These are phyloP conservation scores for Puccinia coronata DNA, from an alignment of 1,284 basidiomycete genomes.

Conservation along the genomic window DNA sequence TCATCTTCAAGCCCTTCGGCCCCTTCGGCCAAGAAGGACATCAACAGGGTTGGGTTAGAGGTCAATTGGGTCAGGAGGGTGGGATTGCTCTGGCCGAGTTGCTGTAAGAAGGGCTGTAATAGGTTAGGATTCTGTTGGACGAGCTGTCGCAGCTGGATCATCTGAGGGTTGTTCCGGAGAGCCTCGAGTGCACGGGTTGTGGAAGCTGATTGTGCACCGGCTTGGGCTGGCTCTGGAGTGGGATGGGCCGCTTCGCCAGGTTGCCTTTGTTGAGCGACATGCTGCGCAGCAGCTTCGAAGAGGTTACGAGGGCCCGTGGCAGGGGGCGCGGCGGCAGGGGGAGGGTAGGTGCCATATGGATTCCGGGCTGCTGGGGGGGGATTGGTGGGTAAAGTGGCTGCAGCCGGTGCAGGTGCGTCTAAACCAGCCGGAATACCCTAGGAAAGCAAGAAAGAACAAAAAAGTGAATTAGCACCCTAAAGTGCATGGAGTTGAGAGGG, in stretches of 20 bases:
- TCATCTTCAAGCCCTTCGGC: slow-evolving; percentile 53
- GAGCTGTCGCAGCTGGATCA: slow-evolving; percentile 61
- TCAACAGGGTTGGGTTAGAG: slow-evolving; percentile 55
- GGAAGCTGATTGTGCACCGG: slow-evolving; percentile 41
- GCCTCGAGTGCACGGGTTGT: slow-evolving; percentile 57
- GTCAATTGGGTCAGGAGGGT: slow-evolving; percentile 61
- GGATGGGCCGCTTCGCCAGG: slow-evolving; percentile 58
- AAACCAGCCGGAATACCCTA: slow-evolving; percentile 81
- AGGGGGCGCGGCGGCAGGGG: slow-evolving; percentile 55
- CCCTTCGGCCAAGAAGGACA: slow-evolving; percentile 55
- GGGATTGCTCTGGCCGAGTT: slow-evolving; percentile 74
- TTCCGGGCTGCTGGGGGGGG: slow-evolving; percentile 60
- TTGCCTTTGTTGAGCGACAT: slow-evolving; percentile 59
- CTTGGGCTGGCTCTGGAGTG: slow-evolving; percentile 56
- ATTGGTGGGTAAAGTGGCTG: slow-evolving; percentile 56
- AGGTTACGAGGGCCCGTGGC: slow-evolving; percentile 67
- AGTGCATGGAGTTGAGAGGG: slow-evolving; percentile 20
- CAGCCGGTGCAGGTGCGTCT: slow-evolving; percentile 52
- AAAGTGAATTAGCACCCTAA: neutral
- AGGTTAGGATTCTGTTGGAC: slow-evolving; percentile 74
- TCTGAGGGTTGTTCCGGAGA: slow-evolving; percentile 58
- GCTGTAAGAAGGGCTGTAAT: slow-evolving; percentile 78
- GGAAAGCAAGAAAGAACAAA: neutral
- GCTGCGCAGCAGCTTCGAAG: slow-evolving; percentile 65
- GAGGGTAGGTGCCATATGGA: slow-evolving; percentile 58